A percentile compares a stretch with the other conserved stretches of the same genome.
Conservation (phyloP, 2,329 filamentous ascomycete genomes). For the Colletotrichum filicis region DNA sequence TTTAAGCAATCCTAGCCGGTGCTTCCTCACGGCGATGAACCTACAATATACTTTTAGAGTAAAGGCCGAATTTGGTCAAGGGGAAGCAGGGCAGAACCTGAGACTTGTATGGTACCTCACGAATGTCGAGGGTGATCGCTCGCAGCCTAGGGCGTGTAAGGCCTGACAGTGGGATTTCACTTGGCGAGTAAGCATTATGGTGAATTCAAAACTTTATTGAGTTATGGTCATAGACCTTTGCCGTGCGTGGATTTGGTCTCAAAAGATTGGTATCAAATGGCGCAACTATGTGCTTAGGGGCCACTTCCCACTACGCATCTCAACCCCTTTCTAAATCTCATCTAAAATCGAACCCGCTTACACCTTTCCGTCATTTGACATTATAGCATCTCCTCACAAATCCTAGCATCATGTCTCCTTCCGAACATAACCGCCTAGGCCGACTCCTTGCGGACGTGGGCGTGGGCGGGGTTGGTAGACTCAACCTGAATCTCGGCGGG, state of each 20-base stretch:
- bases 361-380: not conserved
- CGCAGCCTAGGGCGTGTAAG: not conserved
- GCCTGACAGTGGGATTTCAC: not conserved
- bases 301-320: not conserved
- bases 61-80: no score
- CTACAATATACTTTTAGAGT: no score
- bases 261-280: constrained; percentile 33
- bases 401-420: not conserved
- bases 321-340: constrained; percentile 6
- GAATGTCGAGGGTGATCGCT: not conserved
- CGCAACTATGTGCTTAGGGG: not conserved
- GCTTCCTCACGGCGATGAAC: not conserved
- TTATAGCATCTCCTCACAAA: constrained; percentile 7
- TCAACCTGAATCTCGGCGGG: constrained; percentile 26
- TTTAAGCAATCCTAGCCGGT: not conserved
- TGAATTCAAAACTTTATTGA: constrained; percentile 1
- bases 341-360: constrained; percentile 22
- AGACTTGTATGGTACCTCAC: not conserved
- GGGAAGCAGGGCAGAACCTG: not conserved
- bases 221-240: constrained; percentile 13
- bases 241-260: not conserved
- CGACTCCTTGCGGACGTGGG: constrained; percentile 32
- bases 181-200: no score
- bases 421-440: not conserved
- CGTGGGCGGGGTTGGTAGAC: constrained; percentile 23